Base-by-base conservation (phyloP, 1,284 basidiomycete genomes). In the Stereum hirsutum region DNA sequence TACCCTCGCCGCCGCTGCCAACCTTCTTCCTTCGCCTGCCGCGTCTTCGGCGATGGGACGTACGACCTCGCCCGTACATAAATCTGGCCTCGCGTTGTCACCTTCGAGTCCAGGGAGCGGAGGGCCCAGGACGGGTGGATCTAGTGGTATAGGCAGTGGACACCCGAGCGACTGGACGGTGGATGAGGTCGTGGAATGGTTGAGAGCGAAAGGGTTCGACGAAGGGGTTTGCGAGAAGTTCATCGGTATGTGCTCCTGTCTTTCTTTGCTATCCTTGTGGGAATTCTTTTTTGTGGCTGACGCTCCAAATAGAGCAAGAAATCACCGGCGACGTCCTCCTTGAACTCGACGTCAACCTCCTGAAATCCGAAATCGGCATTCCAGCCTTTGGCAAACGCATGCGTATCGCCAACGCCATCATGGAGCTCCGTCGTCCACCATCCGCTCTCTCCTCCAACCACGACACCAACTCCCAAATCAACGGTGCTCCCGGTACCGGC, bases 261-360 rank as follows among this genome's bases (percentile, higher is more conserved):
- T 10, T 6, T 35, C 24, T 31, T 44, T 4, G 25, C n/a, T 41
- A 11, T 39, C 33, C 19, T 32, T 34, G 10, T 3, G 36, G n/a
- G 17, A n/a, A n/a, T n/a, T n/a, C n/a, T n/a, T 15, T 14, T 38
- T 46, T 37, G 23, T n/a, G n/a, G n/a, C n/a, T n/a, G n/a, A n/a
- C n/a, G n/a, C n/a, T n/a, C 46, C 41, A 23, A 41, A 20, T 57
- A 88, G 92, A 96, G 63, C 94, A 99, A 75, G 95, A 99, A 63
- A 99, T 99, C 47, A 89, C 92, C 0, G 95, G 96, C 12, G 96
- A 99, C 55, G 89, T 98, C 19, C 75, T 99, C 4, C 76, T 99
- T 44, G 94, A 97, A 54, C 85, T 99, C 51, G 93, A 98, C 54
- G 81, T 85, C 40, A 87, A 86, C 54, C 72, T 96, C 15, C 81